Evolutionary conservation across 2,329 filamentous ascomycete genomes (phyloP).

Genomic region (Alternaria longipes): DNA sequence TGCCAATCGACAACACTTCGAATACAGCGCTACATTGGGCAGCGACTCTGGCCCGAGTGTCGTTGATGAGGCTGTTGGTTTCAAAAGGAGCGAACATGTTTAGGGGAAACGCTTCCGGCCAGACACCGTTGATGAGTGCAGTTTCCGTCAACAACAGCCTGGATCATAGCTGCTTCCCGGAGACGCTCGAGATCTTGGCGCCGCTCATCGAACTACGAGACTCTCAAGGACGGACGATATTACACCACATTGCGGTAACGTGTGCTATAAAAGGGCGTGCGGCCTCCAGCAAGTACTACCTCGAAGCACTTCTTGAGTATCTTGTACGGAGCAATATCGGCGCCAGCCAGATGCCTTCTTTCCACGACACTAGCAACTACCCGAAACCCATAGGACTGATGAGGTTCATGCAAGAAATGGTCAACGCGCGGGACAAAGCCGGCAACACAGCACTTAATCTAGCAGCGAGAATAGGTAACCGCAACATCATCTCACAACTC

Average conservation of each 20-base stretch:
- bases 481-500: slow-evolving; percentile 95
- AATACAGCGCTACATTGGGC: slow-evolving; percentile 97
- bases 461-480: slow-evolving; percentile 89
- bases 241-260: slow-evolving; percentile 96
- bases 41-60: slow-evolving; percentile 86
- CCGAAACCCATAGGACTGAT: slow-evolving; percentile 82
- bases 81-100: slow-evolving; percentile 85
- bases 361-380: slow-evolving; percentile 63
- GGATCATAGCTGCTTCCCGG: slow-evolving; percentile 88
- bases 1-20: slow-evolving; percentile 87
- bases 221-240: slow-evolving; percentile 85
- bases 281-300: slow-evolving; percentile 91
- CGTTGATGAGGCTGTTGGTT: slow-evolving; percentile 82
- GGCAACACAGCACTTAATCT: slow-evolving; percentile 96
- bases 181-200: slow-evolving; percentile 86
- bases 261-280: slow-evolving; percentile 94
- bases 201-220: slow-evolving; percentile 91
- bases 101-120: slow-evolving; percentile 86
- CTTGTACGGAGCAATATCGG: slow-evolving; percentile 76
- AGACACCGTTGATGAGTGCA: slow-evolving; percentile 92
- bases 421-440: slow-evolving; percentile 92
- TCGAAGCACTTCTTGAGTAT: slow-evolving; percentile 93
- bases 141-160: slow-evolving; percentile 94
- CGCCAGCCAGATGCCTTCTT: slow-evolving; percentile 43
- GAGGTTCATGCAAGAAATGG: slow-evolving; percentile 95